Evolutionary conservation across 805 yeast genomes (phyloP), one percentile per base, ranked within the genome.

Genomic region (Candida orba): DNA sequence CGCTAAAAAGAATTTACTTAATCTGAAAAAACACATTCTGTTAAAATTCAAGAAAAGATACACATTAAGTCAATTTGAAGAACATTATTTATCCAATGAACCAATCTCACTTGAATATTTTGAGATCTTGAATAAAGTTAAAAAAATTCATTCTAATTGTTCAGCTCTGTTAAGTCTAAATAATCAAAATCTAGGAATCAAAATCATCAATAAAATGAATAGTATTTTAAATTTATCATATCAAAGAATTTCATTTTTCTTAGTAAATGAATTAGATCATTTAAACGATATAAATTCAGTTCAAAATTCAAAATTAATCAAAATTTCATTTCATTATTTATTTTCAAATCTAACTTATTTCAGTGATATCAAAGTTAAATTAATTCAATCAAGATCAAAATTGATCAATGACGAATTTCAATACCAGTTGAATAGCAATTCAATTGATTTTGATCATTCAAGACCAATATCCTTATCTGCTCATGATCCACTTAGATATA

Each of bases 401-500:
- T 62, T 65, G 5, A 65, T 87, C 4, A 64, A 77, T 6, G 83
- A 79, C 40, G 95, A 88, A 35, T 88, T 90, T 53, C 54, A 78
- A 34, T 64, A 63, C 23, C 89, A 81, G 54, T 65, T 79, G 34
- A 68, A 64, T 51, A 49, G 51, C 15, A 43, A 58, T 3, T 17
- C 34, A n/a, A 17, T 25, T 13, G 22, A 27, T 14, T 36, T 33
- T 36, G 52, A 54, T 24, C 50, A 54, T 15, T 51, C 61, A 18
- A 64, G 65, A 43, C 84, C 89, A 1, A 68, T 87, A 20, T 72
- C 78, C 27, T 64, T 82, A 36, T 75, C 82, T 8, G 81, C 85
- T 0, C 84, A 84, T 59, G 96, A 91, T 58, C 85, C 96, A 1
- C 69, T 80, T 23, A 70, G 96, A 43, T 90, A 81, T 50, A 69